Conservation (phyloP, 1,139 yeast species). For the Yamadazyma sp. region DNA sequence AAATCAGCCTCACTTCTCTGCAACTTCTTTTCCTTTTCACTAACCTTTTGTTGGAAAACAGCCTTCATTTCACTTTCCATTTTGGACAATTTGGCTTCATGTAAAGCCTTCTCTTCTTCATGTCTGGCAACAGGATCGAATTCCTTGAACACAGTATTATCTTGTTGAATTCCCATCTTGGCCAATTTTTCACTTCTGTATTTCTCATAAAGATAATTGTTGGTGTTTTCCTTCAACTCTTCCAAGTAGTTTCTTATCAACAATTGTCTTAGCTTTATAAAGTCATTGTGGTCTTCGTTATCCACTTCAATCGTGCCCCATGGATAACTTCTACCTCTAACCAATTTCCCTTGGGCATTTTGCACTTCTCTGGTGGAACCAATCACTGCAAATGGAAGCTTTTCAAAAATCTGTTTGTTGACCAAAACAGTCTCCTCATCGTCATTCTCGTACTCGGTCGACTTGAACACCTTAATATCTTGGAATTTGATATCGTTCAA, state of each 20-base stretch:
- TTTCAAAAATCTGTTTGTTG: constrained; percentile 64
- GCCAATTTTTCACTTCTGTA: constrained; percentile 83
- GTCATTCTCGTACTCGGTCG: constrained; percentile 77
- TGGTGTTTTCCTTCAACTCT: constrained; percentile 87
- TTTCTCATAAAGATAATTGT: constrained; percentile 75
- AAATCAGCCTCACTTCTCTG: constrained; percentile 97
- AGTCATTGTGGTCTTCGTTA: constrained; percentile 92
- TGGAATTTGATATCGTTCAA: constrained; percentile 75
- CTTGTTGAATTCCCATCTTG: constrained; percentile 89
- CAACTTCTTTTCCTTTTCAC: constrained; percentile 95
- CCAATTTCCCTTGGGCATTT: constrained; percentile 72
- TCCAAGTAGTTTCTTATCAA: constrained; percentile 89
- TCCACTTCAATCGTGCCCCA: constrained; percentile 98
- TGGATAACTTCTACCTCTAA: constrained; percentile 93
- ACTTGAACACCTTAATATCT: constrained; percentile 75
- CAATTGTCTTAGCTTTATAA: constrained; percentile 84
- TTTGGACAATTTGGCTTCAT: constrained; percentile 90
- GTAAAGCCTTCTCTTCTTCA: constrained; percentile 90
- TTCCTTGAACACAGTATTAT: constrained; percentile 85
- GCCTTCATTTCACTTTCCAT: constrained; percentile 97
- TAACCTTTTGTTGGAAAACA: constrained; percentile 94
- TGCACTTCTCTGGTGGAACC: constrained; percentile 82
- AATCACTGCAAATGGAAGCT: constrained; percentile 90
- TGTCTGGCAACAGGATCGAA: constrained; percentile 92
- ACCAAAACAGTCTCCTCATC: constrained; percentile 78